Evolutionary conservation across 1,139 yeast species (phyloP).

Genomic region (Suhomyces bokatorum): DNA sequence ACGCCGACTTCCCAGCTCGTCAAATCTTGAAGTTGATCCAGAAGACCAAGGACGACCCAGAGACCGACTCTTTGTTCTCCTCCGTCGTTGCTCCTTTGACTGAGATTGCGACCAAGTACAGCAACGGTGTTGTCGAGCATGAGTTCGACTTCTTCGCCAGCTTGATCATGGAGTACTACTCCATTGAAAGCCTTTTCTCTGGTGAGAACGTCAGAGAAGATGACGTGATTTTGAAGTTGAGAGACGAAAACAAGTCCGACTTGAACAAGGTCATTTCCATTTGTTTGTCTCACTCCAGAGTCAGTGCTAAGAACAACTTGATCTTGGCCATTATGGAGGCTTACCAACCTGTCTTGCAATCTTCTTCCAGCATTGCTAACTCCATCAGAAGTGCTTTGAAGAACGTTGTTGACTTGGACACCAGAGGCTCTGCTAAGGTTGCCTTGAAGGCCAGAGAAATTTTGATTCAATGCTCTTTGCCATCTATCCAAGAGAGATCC

Average conservation of each 20-base stretch:
- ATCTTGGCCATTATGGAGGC: constrained; percentile 80
- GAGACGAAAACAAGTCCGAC: constrained; percentile 84
- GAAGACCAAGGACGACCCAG: constrained; percentile 54
- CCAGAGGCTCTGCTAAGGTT: constrained; percentile 89
- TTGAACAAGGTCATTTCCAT: constrained; percentile 69
- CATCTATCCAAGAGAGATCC: constrained; percentile 92
- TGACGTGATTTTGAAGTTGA: constrained; percentile 77
- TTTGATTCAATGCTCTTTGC: constrained; percentile 92
- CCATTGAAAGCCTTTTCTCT: constrained; percentile 74
- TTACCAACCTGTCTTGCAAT: constrained; percentile 74
- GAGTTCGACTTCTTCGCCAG: constrained; percentile 75
- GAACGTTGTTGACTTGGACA: constrained; percentile 80
- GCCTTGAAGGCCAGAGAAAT: constrained; percentile 96
- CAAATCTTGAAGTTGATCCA: constrained; percentile 64
- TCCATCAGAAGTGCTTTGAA: constrained; percentile 71
- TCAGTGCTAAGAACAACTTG: constrained; percentile 89
- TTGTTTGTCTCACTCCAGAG: constrained; percentile 88
- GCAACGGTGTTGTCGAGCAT: constrained; percentile 77
- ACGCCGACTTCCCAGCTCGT: constrained; percentile 91
- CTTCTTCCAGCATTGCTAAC: constrained; percentile 66
- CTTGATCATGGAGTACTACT: constrained; percentile 69
- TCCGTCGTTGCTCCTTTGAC: constrained; percentile 72
- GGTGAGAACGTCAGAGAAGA: constrained; percentile 79
- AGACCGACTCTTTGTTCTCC: constrained; percentile 50
- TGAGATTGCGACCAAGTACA: constrained; percentile 67